Percentiles rank a stretch among this genome's conserved stretches.
phyloP scores from a whole-genome alignment of 176 grass and related monocot species.

The Ampelocalamus luodianensis region DNA sequence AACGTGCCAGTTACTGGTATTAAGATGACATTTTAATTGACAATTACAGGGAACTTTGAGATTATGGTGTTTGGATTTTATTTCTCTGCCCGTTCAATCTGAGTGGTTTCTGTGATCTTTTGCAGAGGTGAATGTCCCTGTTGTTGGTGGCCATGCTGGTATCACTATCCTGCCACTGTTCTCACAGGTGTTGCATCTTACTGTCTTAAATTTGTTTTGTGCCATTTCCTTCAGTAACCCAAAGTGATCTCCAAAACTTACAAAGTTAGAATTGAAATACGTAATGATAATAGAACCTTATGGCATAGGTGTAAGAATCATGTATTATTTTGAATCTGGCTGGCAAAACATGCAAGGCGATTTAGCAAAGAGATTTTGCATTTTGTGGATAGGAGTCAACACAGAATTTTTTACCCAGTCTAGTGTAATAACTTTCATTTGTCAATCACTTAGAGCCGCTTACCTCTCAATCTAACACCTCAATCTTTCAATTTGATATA shows the following conservation, averaged over 20 bases:
- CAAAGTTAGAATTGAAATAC: not conserved
- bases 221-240: slow-evolving; percentile 2
- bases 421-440: not conserved
- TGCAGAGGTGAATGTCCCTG: slow-evolving; percentile 80
- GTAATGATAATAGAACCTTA: not conserved
- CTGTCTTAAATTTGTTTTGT: not conserved
- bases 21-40: not conserved
- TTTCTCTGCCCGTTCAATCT: not conserved
- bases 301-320: not conserved
- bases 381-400: not conserved
- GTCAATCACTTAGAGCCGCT: not conserved
- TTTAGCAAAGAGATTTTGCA: not conserved
- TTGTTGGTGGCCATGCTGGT: slow-evolving; percentile 89
- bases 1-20: slow-evolving; percentile 74
- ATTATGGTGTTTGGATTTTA: not conserved
- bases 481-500: slow-evolving; percentile 27
- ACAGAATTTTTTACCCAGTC: not conserved
- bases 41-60: not conserved
- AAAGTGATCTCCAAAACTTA: not conserved
- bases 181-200: slow-evolving; percentile 62
- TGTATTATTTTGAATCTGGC: not conserved
- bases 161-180: slow-evolving; percentile 87
- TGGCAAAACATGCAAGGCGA: not conserved
- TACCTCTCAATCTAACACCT: not conserved
- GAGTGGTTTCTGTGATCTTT: slow-evolving; percentile 18